phyloP scores from a whole-genome alignment of 495 filamentous ascomycete species.

The Hypoxylon intermedium region DNA sequence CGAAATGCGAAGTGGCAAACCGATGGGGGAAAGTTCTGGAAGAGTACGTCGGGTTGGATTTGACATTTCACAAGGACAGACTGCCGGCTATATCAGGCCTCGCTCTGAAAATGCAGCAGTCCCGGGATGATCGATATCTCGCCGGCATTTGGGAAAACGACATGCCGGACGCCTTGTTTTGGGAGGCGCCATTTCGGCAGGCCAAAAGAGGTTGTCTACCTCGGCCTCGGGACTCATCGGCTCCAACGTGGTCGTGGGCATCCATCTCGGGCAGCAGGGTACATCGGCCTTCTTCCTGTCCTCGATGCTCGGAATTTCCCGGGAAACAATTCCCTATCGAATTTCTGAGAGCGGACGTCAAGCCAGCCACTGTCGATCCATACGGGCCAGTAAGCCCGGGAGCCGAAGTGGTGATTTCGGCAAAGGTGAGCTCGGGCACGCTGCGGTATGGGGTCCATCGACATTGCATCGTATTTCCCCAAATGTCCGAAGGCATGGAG shows the following conservation, averaged over 20 bases:
- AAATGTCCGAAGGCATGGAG: not conserved
- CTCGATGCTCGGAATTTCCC: not conserved
- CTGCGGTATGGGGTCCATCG: not conserved
- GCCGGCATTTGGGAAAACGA: slow-evolving; percentile 8
- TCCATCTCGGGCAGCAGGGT: not conserved
- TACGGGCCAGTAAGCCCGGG: not conserved
- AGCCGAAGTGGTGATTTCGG: not conserved
- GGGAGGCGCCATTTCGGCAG: not conserved
- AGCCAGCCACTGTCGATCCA: not conserved
- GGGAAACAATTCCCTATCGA: slow-evolving; percentile 3
- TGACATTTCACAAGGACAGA: not conserved
- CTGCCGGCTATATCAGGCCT: not conserved
- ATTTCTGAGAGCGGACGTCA: not conserved
- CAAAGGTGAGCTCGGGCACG: not conserved
- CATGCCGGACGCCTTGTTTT: slow-evolving; percentile 17
- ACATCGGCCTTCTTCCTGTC: not conserved
- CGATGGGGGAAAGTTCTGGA: not conserved
- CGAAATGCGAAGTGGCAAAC: not conserved
- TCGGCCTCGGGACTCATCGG: not conserved
- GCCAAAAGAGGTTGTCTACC: not conserved
- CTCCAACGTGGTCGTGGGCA: not conserved
- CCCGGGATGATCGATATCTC: slow-evolving; percentile 5
- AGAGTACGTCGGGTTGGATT: not conserved
- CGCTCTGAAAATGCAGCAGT: not conserved
- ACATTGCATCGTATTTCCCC: not conserved